Conservation (phyloP, 1,284 basidiomycete genomes). For the Pterulicium gracile region DNA sequence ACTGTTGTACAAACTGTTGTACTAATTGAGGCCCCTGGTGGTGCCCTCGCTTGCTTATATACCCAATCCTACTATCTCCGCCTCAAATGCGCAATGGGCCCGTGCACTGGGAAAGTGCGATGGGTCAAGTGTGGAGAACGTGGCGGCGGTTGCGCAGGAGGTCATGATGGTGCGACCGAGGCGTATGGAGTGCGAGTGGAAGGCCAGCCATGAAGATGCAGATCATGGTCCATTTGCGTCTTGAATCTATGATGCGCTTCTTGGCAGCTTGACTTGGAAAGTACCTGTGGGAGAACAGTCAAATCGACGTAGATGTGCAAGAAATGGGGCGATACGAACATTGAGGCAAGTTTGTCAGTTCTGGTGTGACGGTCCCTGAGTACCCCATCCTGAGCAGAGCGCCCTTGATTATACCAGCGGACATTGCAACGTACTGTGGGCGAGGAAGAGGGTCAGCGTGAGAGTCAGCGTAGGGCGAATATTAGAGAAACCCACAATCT, state of each 20-base stretch:
- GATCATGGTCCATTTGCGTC: too few relatives aligned
- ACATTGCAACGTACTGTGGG: slow-evolving; percentile 64
- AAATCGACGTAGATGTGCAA: not conserved
- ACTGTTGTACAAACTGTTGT: too few relatives aligned
- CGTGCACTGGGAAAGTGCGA: too few relatives aligned
- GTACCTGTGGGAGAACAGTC: slow-evolving; percentile 39
- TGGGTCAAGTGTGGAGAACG: too few relatives aligned
- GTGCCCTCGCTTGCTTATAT: too few relatives aligned
- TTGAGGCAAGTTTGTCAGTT: slow-evolving; percentile 74
- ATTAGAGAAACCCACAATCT: slow-evolving; percentile 38
- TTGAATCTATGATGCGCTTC: slow-evolving; percentile 28
- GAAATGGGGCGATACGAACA: slow-evolving; percentile 37
- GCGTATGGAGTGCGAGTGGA: too few relatives aligned
- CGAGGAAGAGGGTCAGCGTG: slow-evolving; percentile 4
- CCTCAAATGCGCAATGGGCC: too few relatives aligned
- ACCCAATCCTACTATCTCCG: too few relatives aligned
- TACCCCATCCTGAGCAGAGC: slow-evolving; percentile 71
- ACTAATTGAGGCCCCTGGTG: too few relatives aligned
- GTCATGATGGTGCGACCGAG: too few relatives aligned
- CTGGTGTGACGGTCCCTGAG: slow-evolving; percentile 62
- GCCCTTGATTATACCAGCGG: slow-evolving; percentile 77
- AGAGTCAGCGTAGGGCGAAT: not conserved
- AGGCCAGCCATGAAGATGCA: too few relatives aligned
- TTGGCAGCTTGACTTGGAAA: slow-evolving; percentile 71
- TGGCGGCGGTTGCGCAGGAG: too few relatives aligned